Evolutionary conservation across 805 yeast genomes (phyloP).

Genomic region (Cyberlindnera samutprakarnensis): DNA sequence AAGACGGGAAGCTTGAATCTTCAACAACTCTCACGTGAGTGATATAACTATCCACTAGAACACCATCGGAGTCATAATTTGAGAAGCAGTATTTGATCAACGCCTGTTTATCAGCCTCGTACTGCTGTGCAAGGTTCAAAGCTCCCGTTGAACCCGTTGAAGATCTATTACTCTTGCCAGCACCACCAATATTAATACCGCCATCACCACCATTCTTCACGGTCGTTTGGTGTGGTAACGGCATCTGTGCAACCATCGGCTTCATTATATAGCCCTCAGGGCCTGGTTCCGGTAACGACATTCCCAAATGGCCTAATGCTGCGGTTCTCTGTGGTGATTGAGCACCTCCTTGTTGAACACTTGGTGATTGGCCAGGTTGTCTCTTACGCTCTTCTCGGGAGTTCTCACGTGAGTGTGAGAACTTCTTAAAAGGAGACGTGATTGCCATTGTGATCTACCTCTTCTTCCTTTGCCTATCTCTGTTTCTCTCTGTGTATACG

Average conservation of each 20-base stretch:
- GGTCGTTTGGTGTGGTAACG: not conserved
- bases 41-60: slow-evolving; percentile 49
- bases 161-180: slow-evolving; percentile 22
- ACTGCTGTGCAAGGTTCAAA: slow-evolving; percentile 43
- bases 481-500: too few species aligned
- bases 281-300: slow-evolving; percentile 12
- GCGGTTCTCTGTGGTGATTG: not conserved
- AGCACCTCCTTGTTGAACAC: not conserved
- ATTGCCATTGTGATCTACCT: slow-evolving; percentile 26
- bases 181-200: slow-evolving; percentile 22
- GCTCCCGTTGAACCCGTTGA: slow-evolving; percentile 23
- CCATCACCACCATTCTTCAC: not conserved
- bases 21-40: slow-evolving; percentile 74
- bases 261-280: slow-evolving; percentile 12
- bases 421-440: slow-evolving; percentile 29
- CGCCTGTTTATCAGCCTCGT: slow-evolving; percentile 44
- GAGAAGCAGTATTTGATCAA: slow-evolving; percentile 45
- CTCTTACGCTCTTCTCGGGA: slow-evolving; percentile 22
- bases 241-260: slow-evolving; percentile 1
- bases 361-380: not conserved
- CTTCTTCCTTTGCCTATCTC: too few species aligned
- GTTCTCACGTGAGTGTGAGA: slow-evolving; percentile 25
- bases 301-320: too few species aligned
- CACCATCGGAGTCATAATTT: slow-evolving; percentile 34
- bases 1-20: slow-evolving; percentile 60